These are phyloP conservation scores for Ploettnerulaceae sp. DNA, from an alignment of 2,329 filamentous ascomycete genomes.

Conservation along the genomic window DNA sequence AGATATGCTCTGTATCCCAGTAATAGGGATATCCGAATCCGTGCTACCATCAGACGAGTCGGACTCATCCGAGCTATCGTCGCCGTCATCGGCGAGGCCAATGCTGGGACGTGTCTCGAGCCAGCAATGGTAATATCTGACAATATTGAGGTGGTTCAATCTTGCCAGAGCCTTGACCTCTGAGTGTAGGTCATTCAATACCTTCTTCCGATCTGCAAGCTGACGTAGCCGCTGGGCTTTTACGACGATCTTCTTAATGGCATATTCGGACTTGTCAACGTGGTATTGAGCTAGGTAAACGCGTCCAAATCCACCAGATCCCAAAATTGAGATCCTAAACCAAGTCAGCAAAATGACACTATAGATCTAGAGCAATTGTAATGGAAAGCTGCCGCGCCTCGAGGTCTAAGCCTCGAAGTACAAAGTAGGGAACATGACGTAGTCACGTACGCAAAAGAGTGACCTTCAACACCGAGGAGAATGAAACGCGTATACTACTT, in stretches of 20 bases:
- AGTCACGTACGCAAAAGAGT: too few species aligned
- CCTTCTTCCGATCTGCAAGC: conserved; percentile 5
- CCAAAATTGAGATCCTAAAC: conserved; percentile 7
- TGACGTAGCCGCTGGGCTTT: conserved; percentile 32
- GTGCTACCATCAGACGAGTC: not conserved
- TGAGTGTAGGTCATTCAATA: too few species aligned
- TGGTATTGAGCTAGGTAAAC: conserved; percentile 58
- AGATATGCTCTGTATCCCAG: conserved; percentile 2
- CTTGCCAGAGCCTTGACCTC: conserved; percentile 58
- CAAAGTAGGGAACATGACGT: too few species aligned
- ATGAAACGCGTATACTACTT: too few species aligned
- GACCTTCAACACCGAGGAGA: too few species aligned
- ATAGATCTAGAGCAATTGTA: too few species aligned
- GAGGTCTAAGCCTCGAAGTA: too few species aligned
- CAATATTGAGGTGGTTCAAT: conserved; percentile 61
- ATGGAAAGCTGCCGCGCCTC: too few species aligned
- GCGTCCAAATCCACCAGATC: conserved; percentile 58
- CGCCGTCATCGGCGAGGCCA: not conserved
- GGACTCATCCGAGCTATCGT: not conserved
- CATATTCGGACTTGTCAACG: conserved; percentile 58
- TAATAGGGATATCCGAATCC: not conserved
- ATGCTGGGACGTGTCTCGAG: conserved; percentile 43
- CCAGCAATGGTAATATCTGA: conserved; percentile 63
- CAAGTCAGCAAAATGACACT: not conserved
- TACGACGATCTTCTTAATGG: conserved; percentile 61